Base-by-base conservation (phyloP, 148 eudicot species). In the Chenopodium suecicum region DNA sequence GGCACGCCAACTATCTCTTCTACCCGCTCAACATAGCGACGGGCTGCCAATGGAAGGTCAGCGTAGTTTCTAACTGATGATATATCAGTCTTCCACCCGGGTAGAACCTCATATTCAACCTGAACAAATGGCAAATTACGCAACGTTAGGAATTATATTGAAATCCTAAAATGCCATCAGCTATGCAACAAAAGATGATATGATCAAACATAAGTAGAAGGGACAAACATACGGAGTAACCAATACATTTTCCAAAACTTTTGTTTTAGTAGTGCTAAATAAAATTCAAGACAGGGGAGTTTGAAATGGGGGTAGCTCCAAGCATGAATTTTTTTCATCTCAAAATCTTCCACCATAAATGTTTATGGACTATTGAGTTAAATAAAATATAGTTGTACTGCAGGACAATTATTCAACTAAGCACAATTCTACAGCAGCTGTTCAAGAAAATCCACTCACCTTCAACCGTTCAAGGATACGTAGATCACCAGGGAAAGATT, bases 81-180 rank as follows among this genome's bases (percentile, higher is more conserved):
- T 80, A 95, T 95, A 79, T 95, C 97, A 37, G 79, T 70, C 74
- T 93, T 83, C 98, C 99, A 95, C 60, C 98, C 97, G 1, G 98
- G 98, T 82, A 95, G 73, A 78, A 88, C 91, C 85, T 95, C 99
- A 60, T 95, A 95, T 65, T 95, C 92, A 81, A 95, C 98, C 98
- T 95, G 79, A 22, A 84, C 27, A 52, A 68, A 76, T 75, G 25
- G 29, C 77, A 83, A 64, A 79, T 72, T 20, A 68, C 0, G 27
- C 50, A 47, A 52, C 9, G 25, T 6, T 54, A 80, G 64, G 22
- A 70, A 16, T 23, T 9, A 52, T 60, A 25, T 29, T 63, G 22
- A 81, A 48, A 37, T 47, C 22, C 31, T 20, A 8, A 37, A 19
- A 73, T 41, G 52, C 11, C 68, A 48, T 47, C 64, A 27, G 9